These are phyloP conservation scores for Inosperma sp. DNA, from an alignment of 768 basidiomycete species.

Conservation along the genomic window DNA sequence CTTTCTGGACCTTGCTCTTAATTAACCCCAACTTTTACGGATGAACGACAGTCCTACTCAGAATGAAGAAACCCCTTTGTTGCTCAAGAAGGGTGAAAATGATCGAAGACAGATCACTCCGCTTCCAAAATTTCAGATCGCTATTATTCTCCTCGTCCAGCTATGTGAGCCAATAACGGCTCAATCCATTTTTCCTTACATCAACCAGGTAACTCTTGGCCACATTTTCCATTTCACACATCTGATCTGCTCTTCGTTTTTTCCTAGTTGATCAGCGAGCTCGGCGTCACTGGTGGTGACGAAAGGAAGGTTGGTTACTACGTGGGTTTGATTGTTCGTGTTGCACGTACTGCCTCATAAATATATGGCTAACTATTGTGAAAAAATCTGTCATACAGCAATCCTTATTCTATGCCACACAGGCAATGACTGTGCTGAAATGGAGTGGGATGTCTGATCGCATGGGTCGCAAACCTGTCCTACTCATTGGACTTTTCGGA, in stretches of 20 bases:
- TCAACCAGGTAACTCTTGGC: constrained; percentile 48
- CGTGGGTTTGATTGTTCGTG: constrained; percentile 52
- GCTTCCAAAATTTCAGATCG: constrained; percentile 48
- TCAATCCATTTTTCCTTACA: too few species aligned
- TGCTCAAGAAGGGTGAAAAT: constrained; percentile 12
- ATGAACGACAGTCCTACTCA: constrained; percentile 15
- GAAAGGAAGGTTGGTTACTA: too few species aligned
- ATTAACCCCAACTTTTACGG: too few species aligned
- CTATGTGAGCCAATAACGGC: constrained; percentile 56
- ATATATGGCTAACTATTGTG: too few species aligned
- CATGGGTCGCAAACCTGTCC: constrained; percentile 56
- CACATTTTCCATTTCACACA: constrained; percentile 43
- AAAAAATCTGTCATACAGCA: too few species aligned
- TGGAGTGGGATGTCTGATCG: constrained; percentile 62
- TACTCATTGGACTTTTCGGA: constrained; percentile 53
- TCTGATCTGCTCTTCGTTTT: neutral
- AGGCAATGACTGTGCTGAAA: constrained; percentile 54
- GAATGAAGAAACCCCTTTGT: constrained; percentile 37
- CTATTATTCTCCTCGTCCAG: constrained; percentile 43
- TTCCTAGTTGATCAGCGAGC: constrained; percentile 52
- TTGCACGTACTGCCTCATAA: too few species aligned
- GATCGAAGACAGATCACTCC: constrained; percentile 33
- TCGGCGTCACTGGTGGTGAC: constrained; percentile 63
- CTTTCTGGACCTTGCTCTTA: too few species aligned
- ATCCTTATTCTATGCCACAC: constrained; percentile 56